Evolutionary conservation across 2,329 filamentous ascomycete genomes (phyloP).

Genomic region (Claviceps capensis): DNA sequence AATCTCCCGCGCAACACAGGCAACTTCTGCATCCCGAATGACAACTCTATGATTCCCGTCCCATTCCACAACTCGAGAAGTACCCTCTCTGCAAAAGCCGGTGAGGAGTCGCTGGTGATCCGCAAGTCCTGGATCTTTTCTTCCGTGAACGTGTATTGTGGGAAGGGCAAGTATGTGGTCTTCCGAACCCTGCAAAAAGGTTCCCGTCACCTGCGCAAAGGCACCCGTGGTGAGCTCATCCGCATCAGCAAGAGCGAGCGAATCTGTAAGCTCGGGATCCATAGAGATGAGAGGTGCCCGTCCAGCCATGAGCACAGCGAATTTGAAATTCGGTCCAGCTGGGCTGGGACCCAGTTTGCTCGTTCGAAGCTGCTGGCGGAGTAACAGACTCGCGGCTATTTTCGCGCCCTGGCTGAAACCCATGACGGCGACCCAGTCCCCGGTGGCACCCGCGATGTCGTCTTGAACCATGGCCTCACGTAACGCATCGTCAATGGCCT

Average conservation of each 20-base stretch:
- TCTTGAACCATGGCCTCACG: conserved; percentile 32
- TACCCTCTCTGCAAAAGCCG: not conserved
- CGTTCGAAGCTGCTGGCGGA: conserved; percentile 39
- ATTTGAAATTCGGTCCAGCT: conserved; percentile 5
- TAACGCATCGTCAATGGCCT: conserved; percentile 21
- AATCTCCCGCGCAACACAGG: not conserved
- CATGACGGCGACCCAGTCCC: conserved; percentile 40
- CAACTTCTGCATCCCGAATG: not conserved
- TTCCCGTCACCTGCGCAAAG: not conserved
- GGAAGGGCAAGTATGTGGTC: conserved; percentile 5
- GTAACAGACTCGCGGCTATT: conserved; percentile 39
- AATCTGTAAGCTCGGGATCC: conserved; percentile 2
- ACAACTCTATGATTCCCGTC: not conserved
- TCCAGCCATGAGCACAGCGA: conserved; percentile 9
- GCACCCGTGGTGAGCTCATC: not conserved
- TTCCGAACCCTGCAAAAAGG: not conserved
- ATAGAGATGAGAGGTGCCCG: conserved; percentile 6
- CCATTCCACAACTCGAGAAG: not conserved
- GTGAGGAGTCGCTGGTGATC: conserved; percentile 24
- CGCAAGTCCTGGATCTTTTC: conserved; percentile 44
- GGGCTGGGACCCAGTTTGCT: not conserved
- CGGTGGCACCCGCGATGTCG: conserved; percentile 25
- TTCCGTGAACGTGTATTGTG: conserved; percentile 17
- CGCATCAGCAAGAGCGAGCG: conserved; percentile 1
- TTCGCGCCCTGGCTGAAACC: conserved; percentile 52